A percentile compares a stretch with the other conserved stretches of the same genome.
phyloP scores from a whole-genome alignment of 2,329 filamentous ascomycete genomes.

The Alternaria sp. region DNA sequence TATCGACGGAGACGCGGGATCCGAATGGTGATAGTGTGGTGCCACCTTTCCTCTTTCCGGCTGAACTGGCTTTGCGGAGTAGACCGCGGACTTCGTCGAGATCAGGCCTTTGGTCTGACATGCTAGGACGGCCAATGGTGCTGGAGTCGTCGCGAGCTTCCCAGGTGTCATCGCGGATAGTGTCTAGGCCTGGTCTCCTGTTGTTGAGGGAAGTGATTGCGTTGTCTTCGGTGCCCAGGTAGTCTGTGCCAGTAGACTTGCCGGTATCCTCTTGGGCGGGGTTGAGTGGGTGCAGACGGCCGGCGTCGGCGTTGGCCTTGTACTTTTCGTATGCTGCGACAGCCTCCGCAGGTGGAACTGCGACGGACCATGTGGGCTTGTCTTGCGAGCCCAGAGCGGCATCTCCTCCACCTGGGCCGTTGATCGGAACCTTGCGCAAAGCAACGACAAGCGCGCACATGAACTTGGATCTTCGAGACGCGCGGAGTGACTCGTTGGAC shows the following conservation, averaged over 20 bases:
- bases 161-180: constrained; percentile 58
- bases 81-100: constrained; percentile 58
- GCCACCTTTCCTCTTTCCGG: constrained; percentile 54
- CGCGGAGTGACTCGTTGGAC: constrained; percentile 78
- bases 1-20: constrained; percentile 26
- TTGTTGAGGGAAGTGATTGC: constrained; percentile 58
- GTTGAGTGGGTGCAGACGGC: constrained; percentile 68
- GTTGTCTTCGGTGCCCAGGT: constrained; percentile 48
- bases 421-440: constrained; percentile 86
- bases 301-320: constrained; percentile 64
- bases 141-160: constrained; percentile 51
- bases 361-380: constrained; percentile 85
- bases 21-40: constrained; percentile 36
- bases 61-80: constrained; percentile 55
- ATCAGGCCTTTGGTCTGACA: constrained; percentile 52
- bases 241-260: constrained; percentile 46
- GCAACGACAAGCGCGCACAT: constrained; percentile 92
- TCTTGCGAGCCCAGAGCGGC: constrained; percentile 66
- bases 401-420: constrained; percentile 77
- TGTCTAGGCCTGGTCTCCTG: constrained; percentile 54
- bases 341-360: constrained; percentile 75
- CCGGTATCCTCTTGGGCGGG: constrained; percentile 39
- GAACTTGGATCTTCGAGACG: constrained; percentile 88
- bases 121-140: constrained; percentile 52
- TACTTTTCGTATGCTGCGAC: constrained; percentile 65